phyloP scores from a whole-genome alignment of 2,329 filamentous ascomycete species.

The Fusarium aywerte region DNA sequence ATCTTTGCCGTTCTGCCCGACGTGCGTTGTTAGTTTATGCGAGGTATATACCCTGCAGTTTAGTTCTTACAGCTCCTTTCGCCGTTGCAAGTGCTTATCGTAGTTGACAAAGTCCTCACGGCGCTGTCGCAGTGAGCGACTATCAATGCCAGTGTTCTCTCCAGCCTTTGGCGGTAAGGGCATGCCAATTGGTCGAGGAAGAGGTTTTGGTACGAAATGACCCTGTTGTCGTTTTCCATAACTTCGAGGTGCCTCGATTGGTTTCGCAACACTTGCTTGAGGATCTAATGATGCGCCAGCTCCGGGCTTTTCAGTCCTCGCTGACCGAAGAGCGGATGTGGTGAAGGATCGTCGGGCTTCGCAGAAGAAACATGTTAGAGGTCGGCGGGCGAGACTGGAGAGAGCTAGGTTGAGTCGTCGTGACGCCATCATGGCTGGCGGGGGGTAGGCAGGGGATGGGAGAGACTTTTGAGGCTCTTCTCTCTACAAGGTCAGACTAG shows the following conservation, averaged over 20 bases:
- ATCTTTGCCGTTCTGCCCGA: conserved; percentile 74
- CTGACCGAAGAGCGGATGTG: conserved; percentile 53
- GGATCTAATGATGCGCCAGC: conserved; percentile 53
- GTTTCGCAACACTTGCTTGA: conserved; percentile 54
- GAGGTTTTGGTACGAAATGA: conserved; percentile 67
- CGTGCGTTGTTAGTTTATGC: conserved; percentile 6
- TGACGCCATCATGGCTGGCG: conserved; percentile 47
- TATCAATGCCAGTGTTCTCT: conserved; percentile 84
- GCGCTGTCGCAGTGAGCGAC: conserved; percentile 72
- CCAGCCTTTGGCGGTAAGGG: conserved; percentile 76
- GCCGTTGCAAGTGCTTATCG: conserved; percentile 81
- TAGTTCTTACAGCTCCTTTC: conserved; percentile 75
- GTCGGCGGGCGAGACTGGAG: conserved; percentile 47
- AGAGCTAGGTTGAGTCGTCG: conserved; percentile 49
- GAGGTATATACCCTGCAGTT: background rate
- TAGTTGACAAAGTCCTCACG: conserved; percentile 85
- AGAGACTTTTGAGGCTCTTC: conserved; percentile 23
- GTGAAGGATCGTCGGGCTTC: conserved; percentile 63
- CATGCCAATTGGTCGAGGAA: conserved; percentile 84
- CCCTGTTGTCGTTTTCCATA: conserved; percentile 66
- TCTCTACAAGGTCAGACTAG: conserved; percentile 4
- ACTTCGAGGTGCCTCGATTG: conserved; percentile 68
- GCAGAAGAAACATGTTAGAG: conserved; percentile 60
- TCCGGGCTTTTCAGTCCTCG: conserved; percentile 50
- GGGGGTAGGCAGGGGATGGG: background rate